Conservation (phyloP, 257 asterid species). For the Solanum habrochaites region DNA sequence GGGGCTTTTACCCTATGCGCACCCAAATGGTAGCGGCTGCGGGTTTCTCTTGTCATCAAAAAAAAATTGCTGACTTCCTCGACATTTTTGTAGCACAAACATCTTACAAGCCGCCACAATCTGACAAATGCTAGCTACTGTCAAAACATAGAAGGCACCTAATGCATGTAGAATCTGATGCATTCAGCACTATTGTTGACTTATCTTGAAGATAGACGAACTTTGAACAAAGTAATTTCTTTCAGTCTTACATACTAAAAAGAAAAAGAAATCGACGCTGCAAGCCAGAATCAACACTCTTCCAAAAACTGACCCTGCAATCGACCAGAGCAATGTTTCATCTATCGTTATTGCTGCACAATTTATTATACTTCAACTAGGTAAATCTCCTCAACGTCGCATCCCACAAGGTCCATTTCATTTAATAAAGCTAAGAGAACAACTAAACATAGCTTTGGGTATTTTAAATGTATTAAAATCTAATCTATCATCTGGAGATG, state of each 20-base stretch:
- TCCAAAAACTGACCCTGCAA: not conserved
- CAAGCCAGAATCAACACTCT: not conserved
- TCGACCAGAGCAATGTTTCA: not conserved
- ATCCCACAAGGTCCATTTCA: not conserved
- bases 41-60: too few species aligned
- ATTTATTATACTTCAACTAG: not conserved
- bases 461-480: not conserved
- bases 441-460: not conserved
- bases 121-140: not conserved
- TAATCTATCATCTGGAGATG: not conserved
- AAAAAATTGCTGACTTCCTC: not conserved
- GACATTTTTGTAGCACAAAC: not conserved
- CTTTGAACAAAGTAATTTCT: not conserved
- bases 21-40: too few species aligned
- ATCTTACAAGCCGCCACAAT: not conserved
- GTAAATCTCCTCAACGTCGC: not conserved
- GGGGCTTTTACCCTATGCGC: too few species aligned
- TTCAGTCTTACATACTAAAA: not conserved
- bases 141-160: not conserved
- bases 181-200: not conserved
- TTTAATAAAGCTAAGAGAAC: not conserved
- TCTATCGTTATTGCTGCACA: not conserved
- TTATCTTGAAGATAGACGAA: not conserved
- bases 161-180: not conserved
- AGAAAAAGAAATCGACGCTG: not conserved